Conservation (phyloP, 2,329 filamentous ascomycete species). For the Akanthomyces dipterigenus region DNA sequence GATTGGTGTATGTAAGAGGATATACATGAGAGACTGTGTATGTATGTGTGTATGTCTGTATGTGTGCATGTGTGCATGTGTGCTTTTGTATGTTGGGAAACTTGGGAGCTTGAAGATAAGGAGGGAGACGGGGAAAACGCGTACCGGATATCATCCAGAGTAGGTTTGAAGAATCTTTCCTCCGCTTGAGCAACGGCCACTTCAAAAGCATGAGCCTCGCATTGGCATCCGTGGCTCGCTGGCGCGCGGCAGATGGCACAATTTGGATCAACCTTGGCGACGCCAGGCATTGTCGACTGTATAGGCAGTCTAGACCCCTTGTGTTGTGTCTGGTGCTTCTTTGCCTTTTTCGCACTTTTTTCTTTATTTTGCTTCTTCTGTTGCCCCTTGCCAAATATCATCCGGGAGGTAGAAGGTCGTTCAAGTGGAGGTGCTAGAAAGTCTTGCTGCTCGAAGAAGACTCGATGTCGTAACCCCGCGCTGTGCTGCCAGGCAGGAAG, state of each 20-base stretch:
- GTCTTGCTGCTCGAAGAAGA: not conserved
- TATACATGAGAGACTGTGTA: too few species aligned
- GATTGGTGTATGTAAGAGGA: not conserved
- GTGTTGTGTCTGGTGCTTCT: too few species aligned
- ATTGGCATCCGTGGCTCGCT: conserved; percentile 53
- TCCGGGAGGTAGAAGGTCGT: too few species aligned
- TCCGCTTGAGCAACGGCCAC: conserved; percentile 58
- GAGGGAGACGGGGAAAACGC: conserved; percentile 20
- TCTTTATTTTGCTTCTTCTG: not conserved
- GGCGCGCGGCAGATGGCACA: conserved; percentile 61
- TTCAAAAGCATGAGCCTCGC: conserved; percentile 59
- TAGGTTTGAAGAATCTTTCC: conserved; percentile 53
- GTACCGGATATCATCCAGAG: conserved; percentile 59
- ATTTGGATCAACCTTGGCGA: not conserved
- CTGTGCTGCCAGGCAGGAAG: too few species aligned
- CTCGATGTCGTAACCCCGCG: not conserved
- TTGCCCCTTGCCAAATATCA: too few species aligned
- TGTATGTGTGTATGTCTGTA: too few species aligned
- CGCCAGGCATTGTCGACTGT: conserved; percentile 14
- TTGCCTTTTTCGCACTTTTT: not conserved
- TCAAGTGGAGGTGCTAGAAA: too few species aligned
- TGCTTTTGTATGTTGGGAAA: not conserved
- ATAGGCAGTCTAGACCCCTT: not conserved
- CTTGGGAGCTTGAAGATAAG: not conserved
- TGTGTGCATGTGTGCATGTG: too few species aligned